These are phyloP conservation scores for Pezicula neosporulosa DNA, from an alignment of 2,329 filamentous ascomycete genomes.

Conservation along the genomic window DNA sequence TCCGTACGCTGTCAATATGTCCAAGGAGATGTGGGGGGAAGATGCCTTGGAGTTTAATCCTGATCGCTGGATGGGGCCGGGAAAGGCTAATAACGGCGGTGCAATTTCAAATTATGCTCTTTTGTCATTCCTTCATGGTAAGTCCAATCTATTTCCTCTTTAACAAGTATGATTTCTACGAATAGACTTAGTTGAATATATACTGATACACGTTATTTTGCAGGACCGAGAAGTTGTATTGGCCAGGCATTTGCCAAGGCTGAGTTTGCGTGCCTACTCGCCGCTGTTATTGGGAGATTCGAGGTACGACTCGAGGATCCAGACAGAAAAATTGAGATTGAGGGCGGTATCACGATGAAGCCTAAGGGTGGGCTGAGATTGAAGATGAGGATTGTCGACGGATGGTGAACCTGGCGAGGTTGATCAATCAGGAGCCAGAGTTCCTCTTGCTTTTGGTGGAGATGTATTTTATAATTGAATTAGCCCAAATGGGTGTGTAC, in stretches of 20 bases:
- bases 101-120: constrained; percentile 72
- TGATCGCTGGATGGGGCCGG: constrained; percentile 60
- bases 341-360: constrained; percentile 65
- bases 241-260: constrained; percentile 73
- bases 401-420: constrained; percentile 44
- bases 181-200: too few species aligned
- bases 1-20: constrained; percentile 60
- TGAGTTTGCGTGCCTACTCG: constrained; percentile 79
- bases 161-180: too few species aligned
- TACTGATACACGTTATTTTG: too few species aligned
- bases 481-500: too few species aligned
- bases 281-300: constrained; percentile 71
- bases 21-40: constrained; percentile 65
- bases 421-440: too few species aligned
- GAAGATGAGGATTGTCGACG: constrained; percentile 57
- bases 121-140: constrained; percentile 73
- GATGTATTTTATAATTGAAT: too few species aligned
- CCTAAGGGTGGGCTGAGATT: constrained; percentile 69
- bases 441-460: too few species aligned
- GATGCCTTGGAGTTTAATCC: constrained; percentile 74
- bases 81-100: constrained; percentile 49
- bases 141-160: too few species aligned
- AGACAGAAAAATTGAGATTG: constrained; percentile 61
- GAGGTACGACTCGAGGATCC: constrained; percentile 51
- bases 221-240: constrained; percentile 72